These are phyloP conservation scores for Trametes punicea DNA, from an alignment of 768 basidiomycete species.

Conservation along the genomic window DNA sequence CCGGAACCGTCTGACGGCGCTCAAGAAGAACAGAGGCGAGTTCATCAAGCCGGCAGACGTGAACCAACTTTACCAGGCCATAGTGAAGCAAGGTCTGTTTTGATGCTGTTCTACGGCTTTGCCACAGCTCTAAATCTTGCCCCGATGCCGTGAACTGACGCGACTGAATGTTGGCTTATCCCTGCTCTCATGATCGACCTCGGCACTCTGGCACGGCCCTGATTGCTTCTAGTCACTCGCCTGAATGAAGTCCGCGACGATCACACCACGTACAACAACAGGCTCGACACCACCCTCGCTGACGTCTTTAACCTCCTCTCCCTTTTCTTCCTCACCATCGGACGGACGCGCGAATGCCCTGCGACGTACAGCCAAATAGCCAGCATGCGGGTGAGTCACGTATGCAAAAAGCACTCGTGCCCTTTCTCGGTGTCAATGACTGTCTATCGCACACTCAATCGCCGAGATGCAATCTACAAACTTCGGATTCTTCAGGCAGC, in stretches of 20 bases:
- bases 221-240: constrained; percentile 62
- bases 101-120: background rate
- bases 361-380: constrained; percentile 96
- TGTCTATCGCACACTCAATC: constrained; percentile 2
- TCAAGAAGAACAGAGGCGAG: constrained; percentile 90
- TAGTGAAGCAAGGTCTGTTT: constrained; percentile 85
- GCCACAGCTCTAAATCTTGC: background rate
- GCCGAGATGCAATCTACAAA: background rate
- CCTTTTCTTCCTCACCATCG: constrained; percentile 96
- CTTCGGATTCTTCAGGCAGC: constrained; percentile 1
- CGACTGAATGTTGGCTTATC: background rate
- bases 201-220: constrained; percentile 7
- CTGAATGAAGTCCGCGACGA: constrained; percentile 89
- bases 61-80: constrained; percentile 85
- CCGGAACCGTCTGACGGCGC: constrained; percentile 89
- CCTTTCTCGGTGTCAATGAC: constrained; percentile 1
- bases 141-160: background rate
- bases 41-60: constrained; percentile 95
- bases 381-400: constrained; percentile 82
- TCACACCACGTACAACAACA: constrained; percentile 71
- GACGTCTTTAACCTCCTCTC: constrained; percentile 96
- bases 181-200: constrained; percentile 11
- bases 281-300: constrained; percentile 90
- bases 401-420: constrained; percentile 3
- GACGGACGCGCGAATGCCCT: constrained; percentile 90